Evolutionary conservation across 805 yeast species (phyloP), one percentile per base, ranked within the genome.

Genomic region (Ogataea nonfermentans): DNA sequence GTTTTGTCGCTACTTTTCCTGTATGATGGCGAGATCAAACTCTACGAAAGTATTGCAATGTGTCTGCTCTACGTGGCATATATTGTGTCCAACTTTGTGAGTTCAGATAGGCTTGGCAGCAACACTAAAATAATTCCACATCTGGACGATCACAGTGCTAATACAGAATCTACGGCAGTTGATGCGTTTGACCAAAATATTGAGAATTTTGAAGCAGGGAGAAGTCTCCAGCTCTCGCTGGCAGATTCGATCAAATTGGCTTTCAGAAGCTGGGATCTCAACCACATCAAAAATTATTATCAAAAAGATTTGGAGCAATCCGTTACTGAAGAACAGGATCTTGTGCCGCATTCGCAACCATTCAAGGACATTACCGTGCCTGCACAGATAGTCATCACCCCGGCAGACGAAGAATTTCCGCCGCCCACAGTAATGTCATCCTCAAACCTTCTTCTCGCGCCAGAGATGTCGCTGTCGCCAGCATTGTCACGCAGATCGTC

Each of bases 41-140:
- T 74, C 10, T 53, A 68, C 59, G 84, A 80, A 49, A 81, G 95
- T 41, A 35, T 74, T 0, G 43, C 70, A 7, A 73, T 90, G 74
- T 65, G 84, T 7, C 41, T 57, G 0, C 55, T 79, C 6, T 89
- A 90, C 56, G 44, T 73, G 1, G 42, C 56, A 0, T 90, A 87
- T 53, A 86, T 86, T 3, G 40, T 65, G 0, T 63, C 60, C 44
- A 80, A 41, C 32, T 37, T 54, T 23, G 13, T 53, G 9, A 26
- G 42, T 9, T 60, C 60, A 2, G 51, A 49, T 2, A 45, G 29
- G 25, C 16, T 45, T 51, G 65, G 61, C 56, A 69, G 47, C 40
- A 11, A 9, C 22, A 9, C 26, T 13, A 9, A 11, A 24, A 12
- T 29, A 28, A 24, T 8, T 15, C 27, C 28, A 19, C 13, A 19